Conservation (phyloP, 371 early-diverging fungal species). For the Mucor plumbeus region DNA sequence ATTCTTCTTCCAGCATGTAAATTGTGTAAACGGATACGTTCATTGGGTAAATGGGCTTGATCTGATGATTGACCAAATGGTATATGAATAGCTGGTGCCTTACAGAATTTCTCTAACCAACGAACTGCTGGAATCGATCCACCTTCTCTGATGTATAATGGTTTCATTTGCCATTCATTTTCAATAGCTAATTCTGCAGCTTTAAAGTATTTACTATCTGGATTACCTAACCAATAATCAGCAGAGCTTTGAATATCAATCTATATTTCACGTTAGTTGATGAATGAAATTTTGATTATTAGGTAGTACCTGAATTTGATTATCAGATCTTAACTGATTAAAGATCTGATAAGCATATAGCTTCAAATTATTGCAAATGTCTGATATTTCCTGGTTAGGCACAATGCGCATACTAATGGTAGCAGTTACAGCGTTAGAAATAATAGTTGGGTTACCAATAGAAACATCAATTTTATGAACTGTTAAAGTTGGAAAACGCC, state of each 20-base stretch:
- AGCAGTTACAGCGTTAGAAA: slow-evolving; percentile 73
- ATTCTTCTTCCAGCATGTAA: slow-evolving; percentile 72
- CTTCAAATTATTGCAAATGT: slow-evolving; percentile 65
- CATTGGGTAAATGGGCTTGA: slow-evolving; percentile 83
- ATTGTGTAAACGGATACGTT: slow-evolving; percentile 78
- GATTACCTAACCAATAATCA: slow-evolving; percentile 84
- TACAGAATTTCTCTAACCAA: slow-evolving; percentile 76
- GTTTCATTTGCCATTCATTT: slow-evolving; percentile 66
- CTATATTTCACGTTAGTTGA: not conserved
- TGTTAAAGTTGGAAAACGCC: slow-evolving; percentile 83
- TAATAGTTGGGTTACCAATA: slow-evolving; percentile 75
- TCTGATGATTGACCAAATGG: slow-evolving; percentile 86
- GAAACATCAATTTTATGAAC: slow-evolving; percentile 84
- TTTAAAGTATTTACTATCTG: slow-evolving; percentile 67
- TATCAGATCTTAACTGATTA: slow-evolving; percentile 55
- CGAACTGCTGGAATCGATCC: slow-evolving; percentile 85
- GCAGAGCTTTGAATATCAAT: slow-evolving; percentile 62
- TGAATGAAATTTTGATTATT: not conserved
- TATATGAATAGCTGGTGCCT: slow-evolving; percentile 75
- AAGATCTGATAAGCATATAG: slow-evolving; percentile 59
- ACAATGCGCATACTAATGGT: slow-evolving; percentile 82
- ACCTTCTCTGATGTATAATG: slow-evolving; percentile 77
- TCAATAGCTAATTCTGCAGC: slow-evolving; percentile 72
- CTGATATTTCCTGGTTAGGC: slow-evolving; percentile 74
- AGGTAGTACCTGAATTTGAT: slow-evolving; percentile 32